phyloP scores from a whole-genome alignment of 352 stramenopile genomes.

The Phytophthora citricola region DNA sequence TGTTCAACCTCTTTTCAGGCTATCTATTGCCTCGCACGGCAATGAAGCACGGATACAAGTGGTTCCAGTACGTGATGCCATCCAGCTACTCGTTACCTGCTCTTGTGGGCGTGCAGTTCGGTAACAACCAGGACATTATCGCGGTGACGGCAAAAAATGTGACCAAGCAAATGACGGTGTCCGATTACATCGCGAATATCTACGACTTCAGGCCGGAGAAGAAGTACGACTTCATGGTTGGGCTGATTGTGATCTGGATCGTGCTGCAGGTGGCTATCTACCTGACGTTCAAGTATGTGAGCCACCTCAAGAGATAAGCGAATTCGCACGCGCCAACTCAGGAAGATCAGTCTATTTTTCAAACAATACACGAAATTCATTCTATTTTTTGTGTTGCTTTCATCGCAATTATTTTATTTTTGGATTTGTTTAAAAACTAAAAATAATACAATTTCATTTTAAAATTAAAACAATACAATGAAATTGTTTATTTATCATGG shows the following conservation, averaged over 20 bases:
- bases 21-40: slow-evolving; percentile 54
- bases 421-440: too few species aligned
- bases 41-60: slow-evolving; percentile 66
- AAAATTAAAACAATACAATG: too few species aligned
- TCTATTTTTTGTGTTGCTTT: too few species aligned
- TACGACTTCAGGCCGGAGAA: slow-evolving; percentile 60
- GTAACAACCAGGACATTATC: slow-evolving; percentile 37
- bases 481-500: too few species aligned
- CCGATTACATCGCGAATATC: slow-evolving; percentile 37
- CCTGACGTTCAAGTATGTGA: slow-evolving; percentile 77
- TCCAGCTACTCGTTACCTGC: slow-evolving; percentile 58
- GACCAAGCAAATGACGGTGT: slow-evolving; percentile 34
- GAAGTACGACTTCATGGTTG: slow-evolving; percentile 55
- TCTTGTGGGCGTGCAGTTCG: slow-evolving; percentile 43
- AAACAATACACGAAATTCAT: too few species aligned
- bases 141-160: slow-evolving; percentile 3
- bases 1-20: slow-evolving; percentile 70
- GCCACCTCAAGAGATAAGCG: slow-evolving; percentile 72
- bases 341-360: too few species aligned
- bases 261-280: slow-evolving; percentile 60
- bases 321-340: too few species aligned
- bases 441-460: too few species aligned
- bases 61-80: slow-evolving; percentile 68
- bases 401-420: too few species aligned
- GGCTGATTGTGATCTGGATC: slow-evolving; percentile 55